Base-by-base conservation (phyloP, 2,329 filamentous ascomycete species). In the Monilinia fructigena region DNA sequence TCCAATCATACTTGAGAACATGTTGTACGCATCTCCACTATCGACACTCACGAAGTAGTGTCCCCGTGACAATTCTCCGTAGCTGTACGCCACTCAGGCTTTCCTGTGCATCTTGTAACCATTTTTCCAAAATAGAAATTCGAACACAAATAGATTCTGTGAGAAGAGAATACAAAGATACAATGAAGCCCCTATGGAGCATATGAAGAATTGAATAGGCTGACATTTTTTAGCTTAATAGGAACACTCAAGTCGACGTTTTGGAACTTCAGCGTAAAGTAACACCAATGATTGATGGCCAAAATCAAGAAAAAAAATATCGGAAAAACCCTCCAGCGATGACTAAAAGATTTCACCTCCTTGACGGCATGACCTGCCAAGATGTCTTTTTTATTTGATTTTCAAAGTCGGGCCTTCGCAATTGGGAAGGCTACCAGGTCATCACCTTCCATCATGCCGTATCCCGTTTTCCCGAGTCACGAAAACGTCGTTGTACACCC, bases 11-110 rank as follows among this genome's bases (percentile, higher is more conserved):
- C 45, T 60, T 20, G 5, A 60, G 31, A 50, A 35, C 48, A 60
- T 23, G 28, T 23, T 4, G 31, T 50, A 61, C 58, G 31, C 58
- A 38, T 26, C 47, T 35, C 28, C 31, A 40, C n/a, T 14, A 26
- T 40, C 45, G 8, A 38, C 10, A 38, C 8, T 31, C 45, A 26
- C 45, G 14, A 38, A 26, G 20, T 20, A 52, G 50, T 61, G 45
- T 38, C 45, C 45, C 31, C 45, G 28, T 50, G 58, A 50, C 45
- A 61, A 50, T 50, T 40, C 31, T 61, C 58, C 28, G 45, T n/a
- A 50, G 38, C 26, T 61, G 31, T 50, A 61, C 45, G 45, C 45
- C 58, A 20, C 47, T 12, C 45, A 26, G 47, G 18, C 18, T 28
- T 38, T 12, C 14, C 45, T 50, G 45, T 38, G 31, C n/a, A 12